Evolutionary conservation across 495 filamentous ascomycete genomes (phyloP).

Genomic region (Aspergillus egyptiacus): DNA sequence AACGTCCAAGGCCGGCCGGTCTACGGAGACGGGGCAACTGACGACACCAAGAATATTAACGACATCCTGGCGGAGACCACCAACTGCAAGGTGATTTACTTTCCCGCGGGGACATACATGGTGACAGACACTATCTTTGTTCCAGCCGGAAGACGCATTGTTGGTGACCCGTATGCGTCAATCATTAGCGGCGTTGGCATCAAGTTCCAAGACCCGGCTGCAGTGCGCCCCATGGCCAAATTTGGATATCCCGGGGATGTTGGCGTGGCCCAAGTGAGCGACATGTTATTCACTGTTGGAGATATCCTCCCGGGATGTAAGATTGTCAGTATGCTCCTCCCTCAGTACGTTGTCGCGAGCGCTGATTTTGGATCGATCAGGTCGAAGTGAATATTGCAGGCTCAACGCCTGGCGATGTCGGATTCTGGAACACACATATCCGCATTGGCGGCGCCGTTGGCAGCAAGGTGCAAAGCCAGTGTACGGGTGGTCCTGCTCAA

Average conservation of each 20-base stretch:
- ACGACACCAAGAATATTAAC: constrained; percentile 45
- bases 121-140: constrained; percentile 50
- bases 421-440: constrained; percentile 51
- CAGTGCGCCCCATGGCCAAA: constrained; percentile 46
- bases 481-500: constrained; percentile 24
- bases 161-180: constrained; percentile 45
- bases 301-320: constrained; percentile 44
- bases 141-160: constrained; percentile 43
- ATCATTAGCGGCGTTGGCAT: constrained; percentile 39
- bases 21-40: constrained; percentile 31
- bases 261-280: constrained; percentile 49
- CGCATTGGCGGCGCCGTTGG: constrained; percentile 48
- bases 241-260: constrained; percentile 49
- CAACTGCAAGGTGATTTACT: constrained; percentile 45
- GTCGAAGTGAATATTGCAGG: constrained; percentile 49
- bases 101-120: constrained; percentile 54
- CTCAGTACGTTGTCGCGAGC: background rate
- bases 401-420: constrained; percentile 47
- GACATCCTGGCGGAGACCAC: constrained; percentile 39
- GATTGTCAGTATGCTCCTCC: constrained; percentile 24
- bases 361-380: constrained; percentile 4
- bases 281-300: constrained; percentile 46
- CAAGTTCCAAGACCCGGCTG: constrained; percentile 42
- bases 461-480: constrained; percentile 36
- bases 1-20: constrained; percentile 26